Evolutionary conservation across 2,329 filamentous ascomycete species (phyloP).

Genomic region (Karstenula rhodostoma): DNA sequence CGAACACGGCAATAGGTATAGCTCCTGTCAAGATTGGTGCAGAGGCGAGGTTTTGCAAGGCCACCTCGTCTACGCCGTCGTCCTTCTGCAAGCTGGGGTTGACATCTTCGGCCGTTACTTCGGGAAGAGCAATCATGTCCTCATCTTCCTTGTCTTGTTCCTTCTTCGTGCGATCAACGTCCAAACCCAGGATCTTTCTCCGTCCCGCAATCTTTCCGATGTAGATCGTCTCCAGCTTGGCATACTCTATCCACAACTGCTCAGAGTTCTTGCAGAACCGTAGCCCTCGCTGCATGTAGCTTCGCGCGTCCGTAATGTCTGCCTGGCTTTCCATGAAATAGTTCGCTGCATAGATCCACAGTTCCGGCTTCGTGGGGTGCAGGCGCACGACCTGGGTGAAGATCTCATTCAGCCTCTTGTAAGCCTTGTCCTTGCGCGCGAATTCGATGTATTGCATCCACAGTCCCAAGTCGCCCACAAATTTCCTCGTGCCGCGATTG

Average conservation of each 20-base stretch:
- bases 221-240: conserved; percentile 91
- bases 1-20: conserved; percentile 91
- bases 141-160: conserved; percentile 57
- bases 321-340: conserved; percentile 79
- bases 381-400: conserved; percentile 77
- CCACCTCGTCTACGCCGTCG: conserved; percentile 59
- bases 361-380: conserved; percentile 80
- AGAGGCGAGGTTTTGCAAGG: conserved; percentile 69
- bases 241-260: conserved; percentile 87
- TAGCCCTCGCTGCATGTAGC: conserved; percentile 87
- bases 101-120: conserved; percentile 69
- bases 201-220: conserved; percentile 80
- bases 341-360: conserved; percentile 87
- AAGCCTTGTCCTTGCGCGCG: conserved; percentile 70
- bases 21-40: conserved; percentile 91
- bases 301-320: conserved; percentile 86
- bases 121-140: conserved; percentile 66
- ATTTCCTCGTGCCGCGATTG: conserved; percentile 83
- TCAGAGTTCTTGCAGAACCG: conserved; percentile 83
- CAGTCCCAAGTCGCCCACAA: conserved; percentile 79
- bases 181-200: conserved; percentile 71
- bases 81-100: conserved; percentile 62
- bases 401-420: conserved; percentile 67
- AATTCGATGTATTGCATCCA: conserved; percentile 94
- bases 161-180: conserved; percentile 54